Evolutionary conservation across 2,329 filamentous ascomycete species (phyloP), one percentile per base, ranked within the genome.

Genomic region (Monilinia aucupariae): DNA sequence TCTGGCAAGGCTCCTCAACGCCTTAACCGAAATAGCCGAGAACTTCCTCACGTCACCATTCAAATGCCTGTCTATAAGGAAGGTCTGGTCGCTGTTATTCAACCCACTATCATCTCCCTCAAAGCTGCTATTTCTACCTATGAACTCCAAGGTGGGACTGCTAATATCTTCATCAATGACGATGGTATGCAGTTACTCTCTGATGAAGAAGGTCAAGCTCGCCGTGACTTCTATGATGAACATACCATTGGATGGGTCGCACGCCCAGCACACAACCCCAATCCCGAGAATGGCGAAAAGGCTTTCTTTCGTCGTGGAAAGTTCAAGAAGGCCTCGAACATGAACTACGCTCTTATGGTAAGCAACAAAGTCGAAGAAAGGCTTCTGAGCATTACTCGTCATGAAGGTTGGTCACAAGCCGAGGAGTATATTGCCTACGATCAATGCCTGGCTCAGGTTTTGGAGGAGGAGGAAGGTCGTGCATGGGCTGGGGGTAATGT

Each of bases 1-100:
- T 71, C 69, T 22, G 68, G 65, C 15, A 63, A 62, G 5, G 73
- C 71, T 77, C 79, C 71, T 55, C 75, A 7, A 39, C 73, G 76
- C 27, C 71, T 78, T 34, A 70, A 76, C 67, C 75, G 75, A n/a
- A 72, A 75, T 20, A 47, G 34, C 8, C n/a, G 27, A 47, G 54
- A 56, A 25, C 80, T 92, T 22, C 89, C 88, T 3, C 89, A 91
- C 71, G 81, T 91, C 67, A 93, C 90, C 4, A 89, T 96, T 51
- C 91, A 96, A 73, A 92, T 90, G 74, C 91, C 91, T 7, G 89
- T 96, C 0, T 96, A 94, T 78, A 94, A 93, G 75, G 91, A 96
- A 74, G 90, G 90, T 68, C 80, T 96, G 2, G 78, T 78, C 47
- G 84, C 80, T 66, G 90, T 96, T 74, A 92, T 92, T 71, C 82